These are phyloP conservation scores for Trichoderma reesei DNA, from an alignment of 495 filamentous ascomycete species.

Conservation along the genomic window DNA sequence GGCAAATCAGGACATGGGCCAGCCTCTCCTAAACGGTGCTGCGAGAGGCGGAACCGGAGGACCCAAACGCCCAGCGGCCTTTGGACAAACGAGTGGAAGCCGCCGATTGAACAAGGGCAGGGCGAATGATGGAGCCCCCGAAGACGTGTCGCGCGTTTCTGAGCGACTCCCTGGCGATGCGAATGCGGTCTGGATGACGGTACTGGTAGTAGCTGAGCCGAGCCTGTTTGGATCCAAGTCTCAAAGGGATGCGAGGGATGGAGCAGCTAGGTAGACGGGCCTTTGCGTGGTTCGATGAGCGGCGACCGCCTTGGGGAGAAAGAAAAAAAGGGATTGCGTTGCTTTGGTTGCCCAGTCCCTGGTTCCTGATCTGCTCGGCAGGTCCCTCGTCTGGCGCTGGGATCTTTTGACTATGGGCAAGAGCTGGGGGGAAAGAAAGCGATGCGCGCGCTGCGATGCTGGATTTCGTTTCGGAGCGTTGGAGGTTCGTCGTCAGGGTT, in stretches of 20 bases:
- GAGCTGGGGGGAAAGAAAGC: neutral
- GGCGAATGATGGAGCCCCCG: neutral
- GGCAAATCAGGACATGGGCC: neutral
- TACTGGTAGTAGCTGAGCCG: neutral
- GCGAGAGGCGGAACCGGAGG: neutral
- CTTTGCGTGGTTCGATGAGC: too few species aligned
- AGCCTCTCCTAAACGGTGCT: slow-evolving; percentile 1
- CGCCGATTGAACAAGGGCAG: neutral
- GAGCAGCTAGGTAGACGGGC: too few species aligned
- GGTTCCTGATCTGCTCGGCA: slow-evolving; percentile 7
- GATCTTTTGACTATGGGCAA: neutral
- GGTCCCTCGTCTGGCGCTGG: neutral
- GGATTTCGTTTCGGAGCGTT: neutral
- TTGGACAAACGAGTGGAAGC: slow-evolving; percentile 2
- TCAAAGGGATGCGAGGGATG: slow-evolving; percentile 4
- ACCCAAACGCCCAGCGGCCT: neutral
- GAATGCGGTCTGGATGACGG: neutral
- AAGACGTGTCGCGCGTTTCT: slow-evolving; percentile 8
- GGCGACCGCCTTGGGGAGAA: slow-evolving; percentile 5
- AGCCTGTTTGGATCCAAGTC: neutral
- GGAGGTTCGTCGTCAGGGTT: neutral
- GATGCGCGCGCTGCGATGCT: neutral
- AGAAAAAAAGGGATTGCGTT: neutral
- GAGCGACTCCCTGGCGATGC: neutral
- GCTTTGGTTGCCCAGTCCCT: too few species aligned